These are phyloP conservation scores for Diutina siamensis DNA, from an alignment of 1,139 yeast genomes.

Conservation along the genomic window DNA sequence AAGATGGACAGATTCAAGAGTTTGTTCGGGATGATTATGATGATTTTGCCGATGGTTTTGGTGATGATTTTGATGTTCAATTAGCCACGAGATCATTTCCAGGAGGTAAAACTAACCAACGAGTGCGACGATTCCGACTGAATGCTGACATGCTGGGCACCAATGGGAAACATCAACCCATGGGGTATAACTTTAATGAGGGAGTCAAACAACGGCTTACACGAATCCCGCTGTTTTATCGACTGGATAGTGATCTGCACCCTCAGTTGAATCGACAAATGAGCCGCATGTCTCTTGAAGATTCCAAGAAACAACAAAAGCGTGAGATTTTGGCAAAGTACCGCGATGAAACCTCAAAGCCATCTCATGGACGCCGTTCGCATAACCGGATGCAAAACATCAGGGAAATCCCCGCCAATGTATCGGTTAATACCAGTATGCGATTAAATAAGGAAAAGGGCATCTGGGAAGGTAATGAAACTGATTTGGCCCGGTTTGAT, in stretches of 20 bases:
- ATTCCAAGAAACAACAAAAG: background rate
- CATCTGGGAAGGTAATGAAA: conserved; percentile 4
- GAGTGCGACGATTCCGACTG: background rate
- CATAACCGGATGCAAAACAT: background rate
- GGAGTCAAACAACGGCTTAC: background rate
- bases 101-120: background rate
- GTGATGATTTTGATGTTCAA: background rate
- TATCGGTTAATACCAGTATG: background rate
- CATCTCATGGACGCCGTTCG: background rate
- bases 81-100: background rate
- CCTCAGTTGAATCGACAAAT: background rate
- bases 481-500: background rate
- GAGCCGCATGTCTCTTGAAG: background rate
- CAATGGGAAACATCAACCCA: background rate
- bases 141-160: background rate
- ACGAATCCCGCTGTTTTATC: background rate
- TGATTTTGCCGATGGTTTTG: conserved; percentile 1
- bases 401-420: background rate
- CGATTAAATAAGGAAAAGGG: background rate
- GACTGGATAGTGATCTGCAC: background rate
- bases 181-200: conserved; percentile 2
- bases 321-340: background rate
- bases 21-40: background rate
- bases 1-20: background rate
- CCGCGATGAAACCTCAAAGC: background rate